These are phyloP conservation scores for Xylariaceae sp. DNA, from an alignment of 2,329 filamentous ascomycete species.

Conservation along the genomic window DNA sequence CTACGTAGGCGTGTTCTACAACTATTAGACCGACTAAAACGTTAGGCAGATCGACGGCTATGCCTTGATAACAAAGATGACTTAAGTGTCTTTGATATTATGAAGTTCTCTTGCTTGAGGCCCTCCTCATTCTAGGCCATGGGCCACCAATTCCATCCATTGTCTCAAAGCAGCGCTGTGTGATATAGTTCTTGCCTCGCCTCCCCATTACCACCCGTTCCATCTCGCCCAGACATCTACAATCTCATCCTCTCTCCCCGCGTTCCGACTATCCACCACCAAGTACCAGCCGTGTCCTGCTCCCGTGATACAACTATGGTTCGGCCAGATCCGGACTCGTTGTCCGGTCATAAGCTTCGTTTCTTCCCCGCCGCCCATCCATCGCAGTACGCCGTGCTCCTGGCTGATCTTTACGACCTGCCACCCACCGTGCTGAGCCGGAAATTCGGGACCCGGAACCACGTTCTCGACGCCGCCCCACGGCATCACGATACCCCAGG, in stretches of 20 bases:
- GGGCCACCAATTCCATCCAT: too few species aligned
- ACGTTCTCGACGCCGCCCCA: constrained; percentile 40
- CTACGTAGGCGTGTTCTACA: too few species aligned
- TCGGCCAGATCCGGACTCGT: constrained; percentile 69
- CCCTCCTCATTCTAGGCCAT: too few species aligned
- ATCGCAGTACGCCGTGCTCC: constrained; percentile 71
- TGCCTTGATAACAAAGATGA: too few species aligned
- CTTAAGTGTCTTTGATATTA: too few species aligned
- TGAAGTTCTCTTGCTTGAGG: too few species aligned
- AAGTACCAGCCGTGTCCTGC: constrained; percentile 70
- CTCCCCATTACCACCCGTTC: constrained; percentile 57
- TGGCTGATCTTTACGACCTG: constrained; percentile 69
- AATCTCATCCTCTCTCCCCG: constrained; percentile 53
- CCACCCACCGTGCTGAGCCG: constrained; percentile 48
- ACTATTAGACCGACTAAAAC: too few species aligned
- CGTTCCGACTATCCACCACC: constrained; percentile 60
- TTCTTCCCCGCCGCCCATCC: constrained; percentile 43
- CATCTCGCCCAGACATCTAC: constrained; percentile 74
- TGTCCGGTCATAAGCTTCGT: constrained; percentile 56
- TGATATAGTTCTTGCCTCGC: neutral
- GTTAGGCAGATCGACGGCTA: too few species aligned
- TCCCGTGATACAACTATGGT: constrained; percentile 75
- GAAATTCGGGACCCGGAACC: constrained; percentile 37
- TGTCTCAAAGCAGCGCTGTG: constrained; percentile 3
- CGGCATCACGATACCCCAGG: constrained; percentile 65